A percentile compares a stretch with the other conserved stretches of the same genome.
Evolutionary conservation across 2,329 filamentous ascomycete species (phyloP).

Genomic region (Plenodomus lindquistii): DNA sequence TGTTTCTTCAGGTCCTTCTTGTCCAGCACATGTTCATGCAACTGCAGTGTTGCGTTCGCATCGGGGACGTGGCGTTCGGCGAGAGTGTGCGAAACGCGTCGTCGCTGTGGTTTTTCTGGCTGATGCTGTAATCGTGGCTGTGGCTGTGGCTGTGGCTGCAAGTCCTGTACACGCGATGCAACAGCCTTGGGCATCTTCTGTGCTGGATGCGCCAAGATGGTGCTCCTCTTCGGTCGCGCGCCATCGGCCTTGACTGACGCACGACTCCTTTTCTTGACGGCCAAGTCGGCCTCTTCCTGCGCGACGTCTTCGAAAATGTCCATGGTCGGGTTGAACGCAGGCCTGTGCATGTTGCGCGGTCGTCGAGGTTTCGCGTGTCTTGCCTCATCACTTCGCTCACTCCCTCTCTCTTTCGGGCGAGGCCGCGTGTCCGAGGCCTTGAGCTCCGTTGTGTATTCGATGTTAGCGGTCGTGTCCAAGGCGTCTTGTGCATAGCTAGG

Average conservation of each 20-base stretch:
- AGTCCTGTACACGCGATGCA: background rate
- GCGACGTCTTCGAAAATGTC: constrained; percentile 47
- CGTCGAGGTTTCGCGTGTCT: constrained; percentile 42
- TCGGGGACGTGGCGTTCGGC: constrained; percentile 27
- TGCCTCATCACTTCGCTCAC: no score
- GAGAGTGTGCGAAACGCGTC: constrained; percentile 43
- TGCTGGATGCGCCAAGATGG: constrained; percentile 42
- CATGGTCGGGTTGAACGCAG: constrained; percentile 36
- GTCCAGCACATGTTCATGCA: constrained; percentile 36
- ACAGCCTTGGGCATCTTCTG: constrained; percentile 37
- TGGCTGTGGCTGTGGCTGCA: constrained; percentile 21
- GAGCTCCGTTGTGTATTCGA: constrained; percentile 46
- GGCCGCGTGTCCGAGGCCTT: constrained; percentile 23
- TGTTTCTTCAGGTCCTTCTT: constrained; percentile 38
- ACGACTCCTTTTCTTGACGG: constrained; percentile 31
- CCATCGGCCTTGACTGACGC: constrained; percentile 30
- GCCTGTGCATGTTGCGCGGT: constrained; percentile 34
- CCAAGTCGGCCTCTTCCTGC: constrained; percentile 33
- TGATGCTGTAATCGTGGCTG: no score
- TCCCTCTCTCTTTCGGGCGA: no score
- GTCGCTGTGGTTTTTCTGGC: constrained; percentile 30
- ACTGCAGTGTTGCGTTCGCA: constrained; percentile 33
- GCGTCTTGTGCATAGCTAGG: constrained; percentile 35
- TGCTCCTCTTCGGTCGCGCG: constrained; percentile 28
- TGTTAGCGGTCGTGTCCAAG: constrained; percentile 42